A percentile compares a stretch with the other conserved stretches of the same genome.
phyloP scores from a whole-genome alignment of 2,329 filamentous ascomycete genomes.

The Colletotrichum sp. region DNA sequence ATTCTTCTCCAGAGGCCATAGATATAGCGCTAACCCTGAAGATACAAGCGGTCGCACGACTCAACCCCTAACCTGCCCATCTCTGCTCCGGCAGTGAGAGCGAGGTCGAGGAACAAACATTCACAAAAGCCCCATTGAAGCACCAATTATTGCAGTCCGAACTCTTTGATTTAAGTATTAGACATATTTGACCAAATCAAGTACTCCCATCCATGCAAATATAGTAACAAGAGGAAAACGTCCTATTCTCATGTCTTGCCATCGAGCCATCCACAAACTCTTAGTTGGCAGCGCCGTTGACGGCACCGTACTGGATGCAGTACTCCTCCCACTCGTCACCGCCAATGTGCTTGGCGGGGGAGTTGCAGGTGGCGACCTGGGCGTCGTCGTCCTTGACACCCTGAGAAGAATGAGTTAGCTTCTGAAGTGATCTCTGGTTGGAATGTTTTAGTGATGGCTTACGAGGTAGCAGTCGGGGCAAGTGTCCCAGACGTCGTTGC shows the following conservation, averaged over 20 bases:
- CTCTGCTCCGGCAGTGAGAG: not conserved
- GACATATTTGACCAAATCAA: not conserved
- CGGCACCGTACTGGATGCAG: not conserved
- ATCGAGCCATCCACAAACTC: not conserved
- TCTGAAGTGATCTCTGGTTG: accelerated
- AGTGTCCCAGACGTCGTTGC: not conserved
- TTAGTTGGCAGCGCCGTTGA: not conserved
- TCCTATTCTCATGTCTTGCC: not conserved
- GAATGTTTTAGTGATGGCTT: not conserved
- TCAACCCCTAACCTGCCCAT: not conserved
- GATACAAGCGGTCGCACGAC: not conserved
- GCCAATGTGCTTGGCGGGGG: not conserved
- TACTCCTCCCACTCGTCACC: not conserved
- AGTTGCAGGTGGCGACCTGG: not conserved
- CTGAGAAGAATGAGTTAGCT: not conserved
- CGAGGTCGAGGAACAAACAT: not conserved
- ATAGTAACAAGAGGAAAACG: not conserved
- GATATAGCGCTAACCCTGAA: not conserved
- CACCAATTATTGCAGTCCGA: not conserved
- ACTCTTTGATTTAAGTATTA: not conserved
- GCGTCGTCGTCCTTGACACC: not conserved
- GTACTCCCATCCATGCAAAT: not conserved
- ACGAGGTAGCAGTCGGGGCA: not conserved
- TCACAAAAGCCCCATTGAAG: not conserved
- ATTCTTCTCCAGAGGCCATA: not conserved